Base-by-base conservation (phyloP, 1,139 yeast species). In the Neolecta irregularis region DNA sequence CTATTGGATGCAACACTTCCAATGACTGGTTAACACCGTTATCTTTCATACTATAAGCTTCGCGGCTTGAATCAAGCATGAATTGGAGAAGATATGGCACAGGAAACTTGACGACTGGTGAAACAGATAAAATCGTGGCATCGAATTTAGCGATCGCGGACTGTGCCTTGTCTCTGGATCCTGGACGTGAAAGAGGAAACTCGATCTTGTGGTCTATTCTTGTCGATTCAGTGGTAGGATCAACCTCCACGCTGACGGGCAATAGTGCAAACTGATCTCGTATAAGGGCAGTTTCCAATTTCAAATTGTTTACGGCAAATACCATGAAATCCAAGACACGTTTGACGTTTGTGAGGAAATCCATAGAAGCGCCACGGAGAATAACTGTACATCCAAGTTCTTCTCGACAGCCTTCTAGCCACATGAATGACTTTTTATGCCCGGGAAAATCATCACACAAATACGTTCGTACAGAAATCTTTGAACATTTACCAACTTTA, bases 301-400 rank as follows among this genome's bases (percentile, higher is more conserved):
- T 74, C 30, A 81, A 64, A 47, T 83, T 81, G 50, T 78, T 70
- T 24, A 74, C 69, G 1, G 77, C 78, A 35, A 78, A 76, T 3
- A 79, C 67, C 69, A 85, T 65, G 33, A 88, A 74, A 46, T 80
- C 93, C 2, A 79, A 65, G 1, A 85, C 76, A 39, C 74, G 73
- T 51, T 91, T 91, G 17, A 85, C 65, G 38, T 71, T 69, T 35
- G 71, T 65, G 42, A 85, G 56, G 1, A 64, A 51, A 2, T 69
- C 74, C 41, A 48, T 44, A 45, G 68, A 67, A 1, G 72, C 75
- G 2, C 98, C 98, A 41, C 98, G 62, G 18, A 91, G 57, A 6
- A 79, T 62, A 13, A 88, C 67, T 0, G 98, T 83, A 32, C 88
- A 76, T 0, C 98, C 98, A 0, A 74, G 57, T 29, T 69, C 70